Conservation (phyloP, 352 stramenopile genomes). For the Globisporangium nodosum region DNA sequence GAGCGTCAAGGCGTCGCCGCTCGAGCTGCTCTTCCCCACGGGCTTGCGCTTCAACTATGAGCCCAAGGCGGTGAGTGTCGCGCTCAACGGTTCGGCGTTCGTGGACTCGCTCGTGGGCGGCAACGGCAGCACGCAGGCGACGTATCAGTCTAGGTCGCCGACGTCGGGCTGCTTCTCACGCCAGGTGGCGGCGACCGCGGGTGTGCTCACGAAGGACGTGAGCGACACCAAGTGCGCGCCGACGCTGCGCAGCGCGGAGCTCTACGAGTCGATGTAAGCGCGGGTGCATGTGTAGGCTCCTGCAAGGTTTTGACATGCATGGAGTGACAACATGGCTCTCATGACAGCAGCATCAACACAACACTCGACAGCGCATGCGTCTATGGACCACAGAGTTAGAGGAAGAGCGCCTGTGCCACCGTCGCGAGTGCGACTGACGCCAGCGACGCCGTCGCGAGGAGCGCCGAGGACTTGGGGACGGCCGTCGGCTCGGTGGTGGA, state of each 20-base stretch:
- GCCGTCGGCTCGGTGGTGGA: not conserved
- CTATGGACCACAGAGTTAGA: not conserved
- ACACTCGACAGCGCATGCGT: too few relatives aligned
- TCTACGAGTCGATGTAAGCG: not conserved
- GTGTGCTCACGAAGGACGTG: slow-evolving; percentile 20
- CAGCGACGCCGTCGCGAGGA: not conserved
- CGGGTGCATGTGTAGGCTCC: not conserved
- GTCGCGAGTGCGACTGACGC: not conserved
- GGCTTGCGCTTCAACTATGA: slow-evolving; percentile 22
- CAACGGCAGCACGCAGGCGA: slow-evolving; percentile 25
- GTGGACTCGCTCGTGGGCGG: slow-evolving; percentile 31
- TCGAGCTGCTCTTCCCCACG: slow-evolving; percentile 14
- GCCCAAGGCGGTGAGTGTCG: slow-evolving; percentile 19
- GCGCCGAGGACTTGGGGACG: not conserved
- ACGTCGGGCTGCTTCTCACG: slow-evolving; percentile 29
- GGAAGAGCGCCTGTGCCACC: not conserved
- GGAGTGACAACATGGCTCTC: too few relatives aligned
- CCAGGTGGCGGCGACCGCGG: slow-evolving; percentile 12
- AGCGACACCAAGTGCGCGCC: slow-evolving; percentile 6
- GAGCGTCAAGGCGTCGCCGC: slow-evolving; percentile 10
- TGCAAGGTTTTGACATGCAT: not conserved
- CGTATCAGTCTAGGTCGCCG: slow-evolving; percentile 17
- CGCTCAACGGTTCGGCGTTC: slow-evolving; percentile 22
- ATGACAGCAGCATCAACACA: too few relatives aligned
- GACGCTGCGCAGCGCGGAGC: not conserved